A percentile compares a stretch with the other conserved stretches of the same genome.
Conservation (phyloP, 805 yeast genomes). For the Myxozyma lipomycoides region DNA sequence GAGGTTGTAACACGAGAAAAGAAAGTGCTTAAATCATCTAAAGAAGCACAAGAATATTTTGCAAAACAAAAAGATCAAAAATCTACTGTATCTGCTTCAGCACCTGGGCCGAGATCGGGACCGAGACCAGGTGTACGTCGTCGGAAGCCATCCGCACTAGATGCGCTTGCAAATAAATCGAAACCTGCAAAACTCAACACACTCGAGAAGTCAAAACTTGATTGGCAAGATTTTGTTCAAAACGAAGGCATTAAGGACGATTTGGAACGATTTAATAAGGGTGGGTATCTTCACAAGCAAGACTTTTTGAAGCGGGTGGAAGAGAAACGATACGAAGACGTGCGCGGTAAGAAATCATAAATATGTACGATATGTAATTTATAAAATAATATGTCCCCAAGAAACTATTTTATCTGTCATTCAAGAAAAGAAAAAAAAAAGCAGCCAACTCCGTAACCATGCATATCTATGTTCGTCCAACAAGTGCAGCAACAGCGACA, state of each 20-base stretch:
- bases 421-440: background rate
- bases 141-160: constrained; percentile 20
- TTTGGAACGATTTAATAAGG: constrained; percentile 72
- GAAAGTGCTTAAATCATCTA: constrained; percentile 69
- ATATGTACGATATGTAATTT: constrained; percentile 1
- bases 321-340: constrained; percentile 49
- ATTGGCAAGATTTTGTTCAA: constrained; percentile 94
- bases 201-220: constrained; percentile 84
- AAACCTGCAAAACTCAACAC: constrained; percentile 79
- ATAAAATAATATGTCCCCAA: background rate
- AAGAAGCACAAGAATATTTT: constrained; percentile 81
- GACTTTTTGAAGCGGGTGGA: constrained; percentile 81
- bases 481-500: constrained; percentile 30
- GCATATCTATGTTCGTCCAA: constrained; percentile 3
- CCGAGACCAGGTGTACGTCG: constrained; percentile 2
- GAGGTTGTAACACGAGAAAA: constrained; percentile 72
- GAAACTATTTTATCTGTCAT: background rate
- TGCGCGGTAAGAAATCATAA: constrained; percentile 36
- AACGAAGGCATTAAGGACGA: constrained; percentile 80
- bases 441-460: background rate
- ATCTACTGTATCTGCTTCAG: constrained; percentile 29
- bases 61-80: constrained; percentile 36
- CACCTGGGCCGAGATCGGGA: constrained; percentile 20
- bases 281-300: constrained; percentile 86
- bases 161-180: constrained; percentile 27